phyloP scores from a whole-genome alignment of 1,139 yeast species.

The Lipomyces yarrowii region DNA sequence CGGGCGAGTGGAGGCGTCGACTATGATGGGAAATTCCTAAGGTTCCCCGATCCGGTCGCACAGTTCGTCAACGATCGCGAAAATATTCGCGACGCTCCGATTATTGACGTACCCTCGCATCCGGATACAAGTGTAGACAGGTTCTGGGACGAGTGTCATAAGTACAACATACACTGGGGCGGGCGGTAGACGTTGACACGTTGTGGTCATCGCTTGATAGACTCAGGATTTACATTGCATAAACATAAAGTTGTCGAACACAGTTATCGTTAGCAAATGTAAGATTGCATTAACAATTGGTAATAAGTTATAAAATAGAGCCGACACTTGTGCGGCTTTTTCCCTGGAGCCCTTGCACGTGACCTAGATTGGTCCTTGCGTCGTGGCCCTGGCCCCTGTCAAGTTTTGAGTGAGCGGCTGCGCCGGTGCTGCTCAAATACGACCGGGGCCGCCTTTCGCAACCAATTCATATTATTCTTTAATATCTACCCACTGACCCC shows the following conservation, averaged over 20 bases:
- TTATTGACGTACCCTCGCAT: not conserved
- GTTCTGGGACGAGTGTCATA: constrained; percentile 19
- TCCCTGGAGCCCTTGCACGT: no score
- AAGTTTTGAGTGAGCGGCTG: no score
- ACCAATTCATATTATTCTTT: no score
- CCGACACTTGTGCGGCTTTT: no score
- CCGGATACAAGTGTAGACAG: constrained; percentile 11
- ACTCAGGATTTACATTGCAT: not conserved
- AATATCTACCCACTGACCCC: not conserved
- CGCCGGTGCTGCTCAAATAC: no score
- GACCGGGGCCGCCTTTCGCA: no score
- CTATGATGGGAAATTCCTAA: constrained; percentile 9
- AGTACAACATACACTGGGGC: constrained; percentile 19
- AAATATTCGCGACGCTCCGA: constrained; percentile 7
- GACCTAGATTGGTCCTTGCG: no score
- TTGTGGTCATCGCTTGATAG: not conserved
- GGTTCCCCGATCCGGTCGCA: constrained; percentile 19
- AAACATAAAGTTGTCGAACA: no score
- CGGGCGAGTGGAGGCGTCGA: constrained; percentile 27
- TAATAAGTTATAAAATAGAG: no score
- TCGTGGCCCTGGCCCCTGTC: no score
- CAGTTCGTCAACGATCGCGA: constrained; percentile 7
- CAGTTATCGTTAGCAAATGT: no score
- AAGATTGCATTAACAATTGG: no score
- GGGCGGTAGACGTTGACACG: constrained; percentile 3